Evolutionary conservation across 768 basidiomycete genomes (phyloP).

Genomic region (Tulasnella sp.): DNA sequence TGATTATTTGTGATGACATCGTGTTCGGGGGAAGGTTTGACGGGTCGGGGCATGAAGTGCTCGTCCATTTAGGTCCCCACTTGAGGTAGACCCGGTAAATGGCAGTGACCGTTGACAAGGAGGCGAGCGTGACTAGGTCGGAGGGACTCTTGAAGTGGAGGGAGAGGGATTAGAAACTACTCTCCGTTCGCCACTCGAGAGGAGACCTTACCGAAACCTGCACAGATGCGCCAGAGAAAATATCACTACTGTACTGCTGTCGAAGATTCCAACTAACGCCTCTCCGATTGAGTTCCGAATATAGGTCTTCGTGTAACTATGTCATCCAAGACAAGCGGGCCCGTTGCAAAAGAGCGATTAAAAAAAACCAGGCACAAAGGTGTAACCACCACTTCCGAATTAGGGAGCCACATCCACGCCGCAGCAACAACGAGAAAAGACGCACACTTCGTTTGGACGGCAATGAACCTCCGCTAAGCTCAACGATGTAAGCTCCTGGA

Average conservation of each 20-base stretch:
- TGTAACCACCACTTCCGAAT: not conserved
- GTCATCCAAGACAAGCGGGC: not conserved
- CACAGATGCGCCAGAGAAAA: constrained; percentile 6
- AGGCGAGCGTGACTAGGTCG: not conserved
- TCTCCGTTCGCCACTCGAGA: not conserved
- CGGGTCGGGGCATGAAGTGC: not conserved
- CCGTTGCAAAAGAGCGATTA: not conserved
- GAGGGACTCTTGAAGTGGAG: not conserved
- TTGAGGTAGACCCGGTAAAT: not conserved
- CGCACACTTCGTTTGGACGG: constrained; percentile 2
- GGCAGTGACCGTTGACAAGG: not conserved
- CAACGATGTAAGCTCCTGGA: constrained; percentile 7
- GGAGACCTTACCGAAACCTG: not conserved
- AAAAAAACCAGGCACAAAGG: not conserved
- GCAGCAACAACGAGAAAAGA: not conserved
- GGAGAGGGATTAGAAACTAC: not conserved
- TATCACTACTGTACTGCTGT: not conserved
- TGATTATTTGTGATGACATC: constrained; percentile 5
- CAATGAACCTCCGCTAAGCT: constrained; percentile 1
- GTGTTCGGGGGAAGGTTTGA: not conserved
- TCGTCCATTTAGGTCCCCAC: not conserved
- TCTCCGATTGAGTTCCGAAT: constrained; percentile 3
- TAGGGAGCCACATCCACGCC: not conserved
- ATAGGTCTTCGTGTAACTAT: constrained; percentile 8
- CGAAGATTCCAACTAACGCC: constrained; percentile 6